Percentiles rank a stretch among this genome's conserved stretches.
These are phyloP conservation scores for Brassica rapa DNA, from an alignment of 345 rosid genomes.

Conservation along the genomic window DNA sequence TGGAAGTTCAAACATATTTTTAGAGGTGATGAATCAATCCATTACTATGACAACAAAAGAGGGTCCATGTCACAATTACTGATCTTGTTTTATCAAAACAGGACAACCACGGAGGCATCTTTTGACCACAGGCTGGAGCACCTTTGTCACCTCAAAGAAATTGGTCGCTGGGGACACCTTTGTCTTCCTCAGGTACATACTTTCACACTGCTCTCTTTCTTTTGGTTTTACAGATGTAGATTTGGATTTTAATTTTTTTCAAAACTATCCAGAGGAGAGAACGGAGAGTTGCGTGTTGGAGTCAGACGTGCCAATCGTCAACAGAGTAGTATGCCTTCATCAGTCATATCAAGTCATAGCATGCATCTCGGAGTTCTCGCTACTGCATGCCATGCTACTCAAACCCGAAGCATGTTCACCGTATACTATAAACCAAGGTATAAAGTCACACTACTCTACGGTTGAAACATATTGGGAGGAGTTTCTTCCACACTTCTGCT, in stretches of 20 bases:
- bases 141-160: slow-evolving; percentile 86
- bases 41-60: slow-evolving; percentile 15
- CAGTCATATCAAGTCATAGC: slow-evolving; percentile 91
- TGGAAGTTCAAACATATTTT: slow-evolving; percentile 97
- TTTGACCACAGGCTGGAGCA: slow-evolving; percentile 96
- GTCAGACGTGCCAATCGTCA: slow-evolving; percentile 70
- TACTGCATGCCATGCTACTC: slow-evolving; percentile 82
- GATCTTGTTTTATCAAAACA: slow-evolving; percentile 35
- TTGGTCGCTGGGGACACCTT: slow-evolving; percentile 88
- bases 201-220: slow-evolving; percentile 6
- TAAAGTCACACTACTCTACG: slow-evolving; percentile 19
- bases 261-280: slow-evolving; percentile 57
- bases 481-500: slow-evolving; percentile 6
- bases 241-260: background rate
- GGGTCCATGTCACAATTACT: background rate
- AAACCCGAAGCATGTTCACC: slow-evolving; percentile 66
- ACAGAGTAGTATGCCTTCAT: slow-evolving; percentile 75
- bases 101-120: slow-evolving; percentile 96
- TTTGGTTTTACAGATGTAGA: slow-evolving; percentile 10
- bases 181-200: slow-evolving; percentile 79
- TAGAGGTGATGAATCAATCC: slow-evolving; percentile 56
- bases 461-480: background rate
- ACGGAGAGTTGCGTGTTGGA: slow-evolving; percentile 78
- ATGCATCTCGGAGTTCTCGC: slow-evolving; percentile 98
- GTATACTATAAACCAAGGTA: slow-evolving; percentile 95